phyloP scores from a whole-genome alignment of 2,329 filamentous ascomycete species.

The Grosmannia clavigera region DNA sequence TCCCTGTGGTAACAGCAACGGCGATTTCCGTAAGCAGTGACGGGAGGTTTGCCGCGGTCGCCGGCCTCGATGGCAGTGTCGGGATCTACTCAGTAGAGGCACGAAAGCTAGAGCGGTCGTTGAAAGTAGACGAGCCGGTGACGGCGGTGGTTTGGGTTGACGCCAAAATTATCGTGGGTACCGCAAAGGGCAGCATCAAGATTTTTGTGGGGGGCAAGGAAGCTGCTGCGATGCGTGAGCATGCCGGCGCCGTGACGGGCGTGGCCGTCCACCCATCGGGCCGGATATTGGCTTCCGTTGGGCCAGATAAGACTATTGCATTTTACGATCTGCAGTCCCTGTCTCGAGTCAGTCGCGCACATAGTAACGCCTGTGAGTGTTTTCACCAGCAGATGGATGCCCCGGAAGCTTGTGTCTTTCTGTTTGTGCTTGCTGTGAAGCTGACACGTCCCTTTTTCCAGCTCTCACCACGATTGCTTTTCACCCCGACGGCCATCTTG shows the following conservation, averaged over 20 bases:
- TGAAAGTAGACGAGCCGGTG: slow-evolving; percentile 56
- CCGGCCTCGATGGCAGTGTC: slow-evolving; percentile 61
- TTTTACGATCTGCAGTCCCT: slow-evolving; percentile 67
- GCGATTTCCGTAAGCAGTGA: slow-evolving; percentile 42
- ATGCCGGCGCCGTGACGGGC: slow-evolving; percentile 69
- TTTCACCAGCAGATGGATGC: neutral
- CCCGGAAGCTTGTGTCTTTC: neutral
- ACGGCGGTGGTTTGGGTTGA: slow-evolving; percentile 54
- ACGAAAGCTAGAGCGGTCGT: slow-evolving; percentile 52
- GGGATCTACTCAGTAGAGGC: slow-evolving; percentile 64
- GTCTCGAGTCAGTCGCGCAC: slow-evolving; percentile 64
- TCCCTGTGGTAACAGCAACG: slow-evolving; percentile 35
- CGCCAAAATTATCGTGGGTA: slow-evolving; percentile 58
- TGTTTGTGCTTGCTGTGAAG: slow-evolving; percentile 2
- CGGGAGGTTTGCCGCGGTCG: slow-evolving; percentile 49
- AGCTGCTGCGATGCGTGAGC: slow-evolving; percentile 59
- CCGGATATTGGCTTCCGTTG: slow-evolving; percentile 73
- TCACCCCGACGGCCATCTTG: slow-evolving; percentile 92
- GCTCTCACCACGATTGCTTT: slow-evolving; percentile 70
- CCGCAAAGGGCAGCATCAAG: slow-evolving; percentile 65
- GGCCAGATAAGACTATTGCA: slow-evolving; percentile 82
- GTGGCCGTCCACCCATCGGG: slow-evolving; percentile 74
- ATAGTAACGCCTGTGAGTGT: slow-evolving; percentile 63
- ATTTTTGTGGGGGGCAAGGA: slow-evolving; percentile 63
- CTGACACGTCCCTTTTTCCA: slow-evolving; percentile 18